Base-by-base conservation (phyloP, 441 rosid genomes). In the Gossypium davidsonii region DNA sequence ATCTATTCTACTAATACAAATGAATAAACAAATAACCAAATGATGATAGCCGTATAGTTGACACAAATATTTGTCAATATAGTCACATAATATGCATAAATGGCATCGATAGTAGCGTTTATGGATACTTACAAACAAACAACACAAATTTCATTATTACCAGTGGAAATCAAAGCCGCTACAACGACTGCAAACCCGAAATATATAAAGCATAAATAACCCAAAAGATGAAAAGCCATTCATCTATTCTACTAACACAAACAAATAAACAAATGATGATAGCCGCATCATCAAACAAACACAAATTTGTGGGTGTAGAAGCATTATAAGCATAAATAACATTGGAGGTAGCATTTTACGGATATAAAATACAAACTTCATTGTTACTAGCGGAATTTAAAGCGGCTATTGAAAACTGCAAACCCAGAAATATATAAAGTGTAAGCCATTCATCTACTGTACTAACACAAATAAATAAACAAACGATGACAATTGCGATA, bases 131-230 rank as follows among this genome's bases (percentile, higher is more conserved):
- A 65, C 9, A 65, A 21, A 12, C 31, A 65, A 1, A 15, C 17
- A 62, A 34, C 48, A 15, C 48, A 34, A 62, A 37, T 12, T 62
- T 34, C 23, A 62, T 34, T 34, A n/a, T 52, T 71, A 18, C 59
- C 6, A 25, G 37, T 14, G 12, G 69, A 37, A 78, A 49, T 70
- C 61, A 52, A 34, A 74, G 39, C 44, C 11, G 6, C 70, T 5
- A 44, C 42, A 65, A 65, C 1, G 42, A 60, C 78, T 74, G 75
- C 52, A 68, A 73, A 53, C 48, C 71, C 9, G 6, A 56, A 37
- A 7, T 25, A 28, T 25, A 9, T 48, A 39, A 67, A 42, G 28
- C 18, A 39, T 42, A 60, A 52, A 37, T 25, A 63, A 10, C 53
- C 14, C 51, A 31, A 39, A 15, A 10, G 18, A 60, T 46, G 6